Evolutionary conservation across 164 flowering plant species (phyloP), one percentile per base, ranked within the genome.

Genomic region (Macadamia integrifolia): DNA sequence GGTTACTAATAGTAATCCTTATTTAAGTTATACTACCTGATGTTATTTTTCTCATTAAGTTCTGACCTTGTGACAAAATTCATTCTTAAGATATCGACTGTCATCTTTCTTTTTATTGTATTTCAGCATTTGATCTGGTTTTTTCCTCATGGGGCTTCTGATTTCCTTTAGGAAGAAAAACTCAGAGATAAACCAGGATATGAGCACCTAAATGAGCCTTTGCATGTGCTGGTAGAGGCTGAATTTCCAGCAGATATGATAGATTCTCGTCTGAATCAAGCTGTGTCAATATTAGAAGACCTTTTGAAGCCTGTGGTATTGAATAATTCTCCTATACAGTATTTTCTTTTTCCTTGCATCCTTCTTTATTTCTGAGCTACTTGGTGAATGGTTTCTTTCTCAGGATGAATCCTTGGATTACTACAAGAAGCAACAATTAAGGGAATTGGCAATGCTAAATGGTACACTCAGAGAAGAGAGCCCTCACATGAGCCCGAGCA

Each of bases 361-460:
- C 15, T 29, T 61, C 42, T 61, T 6, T 9, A 0, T 60, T 46
- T 46, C 50, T 46, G 13, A 18, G 10, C 3, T 0, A 0, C 18
- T 14, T 66, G 46, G 46, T 61, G 3, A 42, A 9, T 43, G 49
- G 67, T 60, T 42, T 35, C 42, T 18, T 63, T 58, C n/a, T 31
- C 76, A 91, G 99, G 99, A 94, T 35, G 99, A 94, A 67, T 85
- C 93, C 55, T 82, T 84, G 66, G 99, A 94, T 75, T 77, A 80
- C 74, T 92, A 85, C 75, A 94, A 94, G 85, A 90, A 87, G 71
- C 97, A 94, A 70, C 99, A 94, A 79, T 79, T 92, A 28, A 79
- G 96, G 65, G 99, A 94, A 79, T 76, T 94, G 69, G 99, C 99
- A 30, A 74, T 94, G 86, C 80, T 94, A 49, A 94, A 94, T 76